Evolutionary conservation across 371 early-diverging fungal species (phyloP), one percentile per base, ranked within the genome.

Genomic region (Mucor plumbeus): DNA sequence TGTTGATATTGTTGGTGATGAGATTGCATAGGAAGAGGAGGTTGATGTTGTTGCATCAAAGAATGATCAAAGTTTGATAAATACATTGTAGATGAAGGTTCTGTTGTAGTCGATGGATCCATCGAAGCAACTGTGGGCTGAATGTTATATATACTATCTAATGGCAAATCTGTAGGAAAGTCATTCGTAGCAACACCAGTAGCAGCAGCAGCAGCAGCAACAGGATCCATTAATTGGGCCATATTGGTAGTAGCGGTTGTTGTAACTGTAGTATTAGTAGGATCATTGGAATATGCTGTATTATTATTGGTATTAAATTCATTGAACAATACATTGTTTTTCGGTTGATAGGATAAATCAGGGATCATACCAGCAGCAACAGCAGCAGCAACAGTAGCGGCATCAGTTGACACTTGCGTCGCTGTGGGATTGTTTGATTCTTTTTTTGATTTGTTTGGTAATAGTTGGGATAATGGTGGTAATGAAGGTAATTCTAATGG

Each of bases 381-480:
- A 13, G 48, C 63, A 26, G 54, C 63, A n/a, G 63, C 63, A 14
- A 47, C 63, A 15, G 48, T 38, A 9, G 60, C 31, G 6, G 36
- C 26, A 36, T n/a, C 21, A 14, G 41, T 61, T 47, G 17, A 15
- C 36, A 44, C 62, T 47, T 43, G 40, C 1, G 14, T 48, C 13
- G 54, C 50, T 19, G 50, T 19, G 15, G 44, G 44, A 10, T 68
- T 31, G 3, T 26, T 26, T 26, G 26, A 26, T 17, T 50, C 19
- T 31, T 59, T 64, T 38, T 65, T 61, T 7, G 41, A 35, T 47
- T 64, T 44, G 19, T 11, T 19, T 5, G 73, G 54, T 35, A 74
- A 59, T 54, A 74, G 13, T 34, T 74, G 72, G 19, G 75, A 74
- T 34, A 74, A 69, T 7, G 74, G 74, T 31, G 74, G 74, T 39